A percentile compares a stretch with the other conserved stretches of the same genome.
Evolutionary conservation across 805 yeast genomes (phyloP).

Genomic region (Tetrapisispora nanseiensis): DNA sequence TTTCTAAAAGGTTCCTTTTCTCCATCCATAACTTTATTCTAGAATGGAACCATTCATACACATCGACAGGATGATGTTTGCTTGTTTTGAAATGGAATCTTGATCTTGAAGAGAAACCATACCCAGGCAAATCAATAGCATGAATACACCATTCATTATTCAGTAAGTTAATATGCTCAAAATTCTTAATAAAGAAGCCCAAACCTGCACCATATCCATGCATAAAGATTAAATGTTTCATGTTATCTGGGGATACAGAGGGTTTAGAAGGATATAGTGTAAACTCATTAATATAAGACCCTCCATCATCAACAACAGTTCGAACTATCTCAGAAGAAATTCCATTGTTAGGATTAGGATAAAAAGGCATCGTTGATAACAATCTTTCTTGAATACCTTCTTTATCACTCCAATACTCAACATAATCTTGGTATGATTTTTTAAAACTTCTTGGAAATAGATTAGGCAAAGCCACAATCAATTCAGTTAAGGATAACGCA

Average conservation of each 20-base stretch:
- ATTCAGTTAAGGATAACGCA: slow-evolving; percentile 50
- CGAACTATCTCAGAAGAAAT: slow-evolving; percentile 25
- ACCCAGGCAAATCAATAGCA: slow-evolving; percentile 82
- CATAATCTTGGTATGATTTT: slow-evolving; percentile 47
- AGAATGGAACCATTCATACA: slow-evolving; percentile 37
- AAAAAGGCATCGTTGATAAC: slow-evolving; percentile 38
- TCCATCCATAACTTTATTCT: slow-evolving; percentile 40
- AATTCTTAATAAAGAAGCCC: slow-evolving; percentile 73
- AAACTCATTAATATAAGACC: slow-evolving; percentile 68
- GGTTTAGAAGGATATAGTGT: slow-evolving; percentile 43
- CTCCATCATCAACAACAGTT: slow-evolving; percentile 36
- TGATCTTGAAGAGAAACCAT: slow-evolving; percentile 83
- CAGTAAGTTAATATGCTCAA: slow-evolving; percentile 39
- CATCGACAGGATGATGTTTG: slow-evolving; percentile 13
- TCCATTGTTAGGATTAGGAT: slow-evolving; percentile 28
- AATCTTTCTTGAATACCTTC: slow-evolving; percentile 40
- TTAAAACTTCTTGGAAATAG: slow-evolving; percentile 48
- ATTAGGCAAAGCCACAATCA: slow-evolving; percentile 34
- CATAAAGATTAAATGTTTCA: slow-evolving; percentile 55
- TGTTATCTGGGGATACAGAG: slow-evolving; percentile 9
- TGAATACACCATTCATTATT: slow-evolving; percentile 60
- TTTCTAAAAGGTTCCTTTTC: slow-evolving; percentile 12
- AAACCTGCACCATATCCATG: slow-evolving; percentile 96
- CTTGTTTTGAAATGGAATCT: slow-evolving; percentile 38
- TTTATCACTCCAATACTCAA: slow-evolving; percentile 26